Evolutionary conservation across 1,284 basidiomycete genomes (phyloP), one percentile per base, ranked within the genome.

Genomic region (Pisolithus thermaeus): DNA sequence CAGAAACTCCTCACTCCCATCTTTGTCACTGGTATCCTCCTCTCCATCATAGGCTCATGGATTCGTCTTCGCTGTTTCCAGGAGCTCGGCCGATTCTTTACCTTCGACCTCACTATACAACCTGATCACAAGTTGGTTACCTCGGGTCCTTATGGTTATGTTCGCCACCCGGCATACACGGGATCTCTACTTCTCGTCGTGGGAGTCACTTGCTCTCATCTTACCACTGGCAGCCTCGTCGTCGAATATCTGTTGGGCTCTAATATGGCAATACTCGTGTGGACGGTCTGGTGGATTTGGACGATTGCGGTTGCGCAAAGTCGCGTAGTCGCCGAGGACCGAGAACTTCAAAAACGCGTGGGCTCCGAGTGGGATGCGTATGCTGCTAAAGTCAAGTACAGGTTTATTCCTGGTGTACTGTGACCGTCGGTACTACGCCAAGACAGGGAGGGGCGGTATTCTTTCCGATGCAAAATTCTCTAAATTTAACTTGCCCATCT

Each of bases 61-160:
- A 63, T 74, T 42, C 72, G 73, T 32, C 46, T 69, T 44, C 58
- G 56, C 20, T 75, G 74, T 56, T 75, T 70, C 64, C 64, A 57
- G 49, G 63, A 65, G 47, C 70, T 75, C 30, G 82, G 80, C 1
- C 62, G 71, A 5, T 68, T 82, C 51, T 84, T 84, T 68, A 84
- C 81, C 1, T 84, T 82, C 63, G 80, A 82, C 56, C 73, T 84
- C 54, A 77, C 79, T 45, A 68, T 83, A 45, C 73, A 77, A 56
- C 76, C 78, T 1, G 63, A 69, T 14, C 82, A 83, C 65, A 72
- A 64, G 37, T 73, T 84, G 52, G 68, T 84, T 59, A 82, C 78
- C 0, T 66, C 63, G 14, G 74, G 81, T 5, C 77, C 75, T 52
- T 84, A 84, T 61, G 57, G 66, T 9, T 71, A 75, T 53, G 79